Conservation (phyloP, 345 rosid species). For the Gossypium ekmanianum region DNA sequence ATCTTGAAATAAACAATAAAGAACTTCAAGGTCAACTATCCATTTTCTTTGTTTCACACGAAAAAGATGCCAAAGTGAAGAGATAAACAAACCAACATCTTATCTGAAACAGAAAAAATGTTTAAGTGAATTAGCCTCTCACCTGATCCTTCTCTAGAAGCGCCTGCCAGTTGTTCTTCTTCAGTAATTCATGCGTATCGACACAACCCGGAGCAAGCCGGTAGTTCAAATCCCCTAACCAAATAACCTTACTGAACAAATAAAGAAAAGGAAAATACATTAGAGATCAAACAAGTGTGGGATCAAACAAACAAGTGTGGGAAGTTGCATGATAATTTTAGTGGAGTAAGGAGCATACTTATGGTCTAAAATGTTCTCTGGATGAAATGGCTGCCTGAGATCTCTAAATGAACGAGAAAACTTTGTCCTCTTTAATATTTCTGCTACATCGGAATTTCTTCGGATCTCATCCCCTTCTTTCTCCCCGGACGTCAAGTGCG, state of each 20-base stretch:
- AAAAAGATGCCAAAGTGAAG: background rate
- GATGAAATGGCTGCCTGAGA: slow-evolving; percentile 28
- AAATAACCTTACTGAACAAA: slow-evolving; percentile 60
- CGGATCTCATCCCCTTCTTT: slow-evolving; percentile 79
- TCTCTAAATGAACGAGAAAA: slow-evolving; percentile 47
- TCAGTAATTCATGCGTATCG: slow-evolving; percentile 48
- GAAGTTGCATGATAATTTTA: background rate
- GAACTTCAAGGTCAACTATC: background rate
- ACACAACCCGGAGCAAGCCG: slow-evolving; percentile 56
- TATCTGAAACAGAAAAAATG: background rate
- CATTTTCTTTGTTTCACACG: background rate
- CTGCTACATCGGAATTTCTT: slow-evolving; percentile 76
- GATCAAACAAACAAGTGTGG: background rate
- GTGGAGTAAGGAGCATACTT: slow-evolving; percentile 49
- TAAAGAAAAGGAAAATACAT: background rate
- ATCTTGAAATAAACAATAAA: slow-evolving; percentile 2
- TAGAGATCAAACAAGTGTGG: background rate
- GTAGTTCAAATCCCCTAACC: slow-evolving; percentile 98
- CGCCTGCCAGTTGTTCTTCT: slow-evolving; percentile 66
- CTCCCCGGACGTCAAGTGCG: slow-evolving; percentile 89
- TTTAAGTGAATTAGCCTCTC: background rate
- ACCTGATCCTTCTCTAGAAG: slow-evolving; percentile 69
- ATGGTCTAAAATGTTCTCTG: slow-evolving; percentile 66
- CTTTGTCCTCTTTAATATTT: slow-evolving; percentile 73
- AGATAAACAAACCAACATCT: background rate